Conservation (phyloP, 371 early-diverging fungal genomes). For the Massospora cicadina region DNA sequence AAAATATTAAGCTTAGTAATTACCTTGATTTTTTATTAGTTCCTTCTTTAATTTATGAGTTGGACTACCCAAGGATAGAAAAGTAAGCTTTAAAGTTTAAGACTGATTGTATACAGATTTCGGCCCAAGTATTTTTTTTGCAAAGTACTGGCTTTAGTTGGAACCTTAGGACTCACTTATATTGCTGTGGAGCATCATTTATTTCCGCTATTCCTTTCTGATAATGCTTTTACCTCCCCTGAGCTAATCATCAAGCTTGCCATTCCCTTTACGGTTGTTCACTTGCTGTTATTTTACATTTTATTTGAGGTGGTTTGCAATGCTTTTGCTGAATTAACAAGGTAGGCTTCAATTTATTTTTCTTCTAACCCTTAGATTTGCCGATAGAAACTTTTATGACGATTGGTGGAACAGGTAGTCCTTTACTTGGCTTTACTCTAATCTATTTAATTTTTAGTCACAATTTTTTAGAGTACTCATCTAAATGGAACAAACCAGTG, state of each 20-base stretch:
- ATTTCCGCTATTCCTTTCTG: slow-evolving; percentile 49
- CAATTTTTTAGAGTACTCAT: slow-evolving; percentile 89
- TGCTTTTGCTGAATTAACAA: slow-evolving; percentile 86
- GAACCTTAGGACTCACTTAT: slow-evolving; percentile 61
- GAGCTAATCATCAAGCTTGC: slow-evolving; percentile 25
- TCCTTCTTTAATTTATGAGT: slow-evolving; percentile 80
- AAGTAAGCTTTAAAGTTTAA: slow-evolving; percentile 22
- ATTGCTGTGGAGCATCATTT: slow-evolving; percentile 75
- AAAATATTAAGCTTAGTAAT: slow-evolving; percentile 63
- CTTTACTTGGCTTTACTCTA: not conserved
- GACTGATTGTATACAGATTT: slow-evolving; percentile 29
- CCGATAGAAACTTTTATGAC: slow-evolving; percentile 94
- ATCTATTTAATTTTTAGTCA: slow-evolving; percentile 17
- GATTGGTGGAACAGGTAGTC: slow-evolving; percentile 92
- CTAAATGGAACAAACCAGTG: slow-evolving; percentile 97
- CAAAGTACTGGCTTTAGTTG: slow-evolving; percentile 62
- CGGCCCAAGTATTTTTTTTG: slow-evolving; percentile 74
- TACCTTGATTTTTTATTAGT: slow-evolving; percentile 76
- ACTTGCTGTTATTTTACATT: slow-evolving; percentile 80
- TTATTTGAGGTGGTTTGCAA: slow-evolving; percentile 93
- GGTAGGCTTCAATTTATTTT: slow-evolving; percentile 21
- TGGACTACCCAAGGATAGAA: slow-evolving; percentile 80
- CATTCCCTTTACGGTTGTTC: slow-evolving; percentile 77
- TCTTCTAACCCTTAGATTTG: slow-evolving; percentile 35
- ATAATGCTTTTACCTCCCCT: slow-evolving; percentile 33